Percentiles rank a stretch among this genome's conserved stretches.
Evolutionary conservation across 306 rosid species (phyloP).

Genomic region (Sophora flavescens): DNA sequence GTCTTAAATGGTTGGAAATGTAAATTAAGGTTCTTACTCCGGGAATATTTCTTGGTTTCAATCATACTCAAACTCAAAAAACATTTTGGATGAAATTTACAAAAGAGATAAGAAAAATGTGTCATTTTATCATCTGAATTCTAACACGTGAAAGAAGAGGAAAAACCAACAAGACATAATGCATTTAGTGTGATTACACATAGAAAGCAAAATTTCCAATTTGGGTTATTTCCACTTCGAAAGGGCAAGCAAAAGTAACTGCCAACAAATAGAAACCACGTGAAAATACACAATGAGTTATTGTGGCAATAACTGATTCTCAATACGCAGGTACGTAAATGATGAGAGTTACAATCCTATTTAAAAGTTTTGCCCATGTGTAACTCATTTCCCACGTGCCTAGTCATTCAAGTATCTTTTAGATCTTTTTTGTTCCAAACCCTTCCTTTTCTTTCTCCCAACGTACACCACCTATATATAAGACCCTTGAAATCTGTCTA

Average conservation of each 20-base stretch:
- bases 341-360: slow-evolving; percentile 31
- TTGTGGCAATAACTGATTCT: slow-evolving; percentile 34
- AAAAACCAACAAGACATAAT: slow-evolving; percentile 35
- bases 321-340: slow-evolving; percentile 35
- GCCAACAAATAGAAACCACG: slow-evolving; percentile 40
- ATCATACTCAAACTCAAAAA: slow-evolving; percentile 3
- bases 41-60: neutral
- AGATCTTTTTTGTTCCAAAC: neutral
- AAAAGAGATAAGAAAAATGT: neutral
- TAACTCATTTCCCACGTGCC: slow-evolving; percentile 56
- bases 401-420: slow-evolving; percentile 11
- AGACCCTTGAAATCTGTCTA: slow-evolving; percentile 28
- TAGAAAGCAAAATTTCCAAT: slow-evolving; percentile 44
- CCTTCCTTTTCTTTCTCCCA: neutral
- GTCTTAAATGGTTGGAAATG: slow-evolving; percentile 17
- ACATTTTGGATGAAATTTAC: slow-evolving; percentile 4
- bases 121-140: slow-evolving; percentile 14
- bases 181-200: slow-evolving; percentile 40
- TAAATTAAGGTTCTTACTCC: neutral
- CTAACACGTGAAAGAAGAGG: slow-evolving; percentile 46
- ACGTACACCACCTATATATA: slow-evolving; percentile 49
- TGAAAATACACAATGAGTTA: slow-evolving; percentile 46
- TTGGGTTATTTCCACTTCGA: slow-evolving; percentile 38
- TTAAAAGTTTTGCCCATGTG: slow-evolving; percentile 43
- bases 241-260: slow-evolving; percentile 41